Base-by-base conservation (phyloP, 306 rosid genomes). In the Castanea mollissima region DNA sequence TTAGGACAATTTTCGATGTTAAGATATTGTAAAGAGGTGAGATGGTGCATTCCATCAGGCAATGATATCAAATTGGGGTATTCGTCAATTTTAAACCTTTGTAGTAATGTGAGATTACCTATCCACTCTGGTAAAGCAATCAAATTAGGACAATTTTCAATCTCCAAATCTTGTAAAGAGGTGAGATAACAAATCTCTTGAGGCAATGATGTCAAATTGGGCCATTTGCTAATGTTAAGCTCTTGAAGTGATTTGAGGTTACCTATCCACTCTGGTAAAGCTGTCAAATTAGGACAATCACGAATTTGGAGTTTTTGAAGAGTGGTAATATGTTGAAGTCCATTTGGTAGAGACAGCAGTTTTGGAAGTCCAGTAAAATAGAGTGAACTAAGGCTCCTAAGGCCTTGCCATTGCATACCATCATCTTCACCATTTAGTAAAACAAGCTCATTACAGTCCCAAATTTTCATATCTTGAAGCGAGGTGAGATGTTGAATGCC, bases 171-270 rank as follows among this genome's bases (percentile, higher is more conserved):
- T 15, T 25, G 0, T 8, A 83, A 35, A 2, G n/a, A 32, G 27
- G 5, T 1, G 19, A 78, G 44, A 0, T 2, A 16, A 32, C 20
- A 4, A 65, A 67, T 38, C 11, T 7, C 56, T 8, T 1, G 4
- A 1, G 57, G 31, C 32, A 34, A 54, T 5, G 74, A 70, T 15
- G 0, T 57, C 74, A 83, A 76, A 0, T 18, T 63, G 29, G 9
- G 4, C 32, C 87, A 84, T 31, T 65, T 10, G 54, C 18, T 52
- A 64, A 84, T 76, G 10, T 38, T 75, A 4, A 84, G 15, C 4
- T 23, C 80, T 5, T 16, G 20, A 44, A 79, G 72, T 15, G 59
- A 72, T 20, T 41, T 31, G 55, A 76, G 49, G 4, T 44, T 55
- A 13, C 27, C 64, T 14, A 75, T 71, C 35, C 29, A 31, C 13